Conservation (phyloP, 2,329 filamentous ascomycete species). For the Cytospora schulzeri region DNA sequence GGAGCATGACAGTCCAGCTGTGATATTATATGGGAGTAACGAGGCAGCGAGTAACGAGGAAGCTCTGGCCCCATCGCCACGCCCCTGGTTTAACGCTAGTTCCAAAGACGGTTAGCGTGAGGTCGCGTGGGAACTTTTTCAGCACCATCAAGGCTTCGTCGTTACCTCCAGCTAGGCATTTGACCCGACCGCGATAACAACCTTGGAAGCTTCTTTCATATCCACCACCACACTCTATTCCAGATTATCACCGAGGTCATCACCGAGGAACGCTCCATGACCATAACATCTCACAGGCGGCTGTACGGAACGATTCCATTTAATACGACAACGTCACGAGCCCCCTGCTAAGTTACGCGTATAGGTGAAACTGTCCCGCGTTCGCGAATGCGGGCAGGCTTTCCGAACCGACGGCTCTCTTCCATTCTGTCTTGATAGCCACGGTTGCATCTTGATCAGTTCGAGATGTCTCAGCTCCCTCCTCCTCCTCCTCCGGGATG, state of each 20-base stretch:
- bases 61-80: slow-evolving; percentile 1
- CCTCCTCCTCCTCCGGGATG: slow-evolving; percentile 62
- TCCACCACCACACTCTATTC: slow-evolving; percentile 8
- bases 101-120: not conserved
- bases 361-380: slow-evolving; percentile 28
- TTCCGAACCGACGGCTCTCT: slow-evolving; percentile 24
- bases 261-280: slow-evolving; percentile 11
- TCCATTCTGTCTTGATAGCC: slow-evolving; percentile 12
- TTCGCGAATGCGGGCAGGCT: slow-evolving; percentile 25
- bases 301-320: slow-evolving; percentile 19
- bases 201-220: slow-evolving; percentile 5
- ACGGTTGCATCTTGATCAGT: slow-evolving; percentile 16
- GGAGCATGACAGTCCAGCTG: not conserved
- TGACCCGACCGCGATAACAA: slow-evolving; percentile 3
- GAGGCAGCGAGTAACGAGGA: not conserved
- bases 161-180: not conserved
- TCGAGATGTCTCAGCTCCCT: slow-evolving; percentile 52
- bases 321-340: slow-evolving; percentile 7
- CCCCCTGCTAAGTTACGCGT: slow-evolving; percentile 23
- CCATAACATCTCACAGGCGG: slow-evolving; percentile 4
- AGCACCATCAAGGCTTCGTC: slow-evolving; percentile 4
- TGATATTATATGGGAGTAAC: not conserved
- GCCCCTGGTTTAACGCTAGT: not conserved
- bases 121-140: slow-evolving; percentile 19
- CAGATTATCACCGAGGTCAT: slow-evolving; percentile 8